These are phyloP conservation scores for Penicillium aurantiogriseum DNA, from an alignment of 2,329 filamentous ascomycete species.

Conservation along the genomic window DNA sequence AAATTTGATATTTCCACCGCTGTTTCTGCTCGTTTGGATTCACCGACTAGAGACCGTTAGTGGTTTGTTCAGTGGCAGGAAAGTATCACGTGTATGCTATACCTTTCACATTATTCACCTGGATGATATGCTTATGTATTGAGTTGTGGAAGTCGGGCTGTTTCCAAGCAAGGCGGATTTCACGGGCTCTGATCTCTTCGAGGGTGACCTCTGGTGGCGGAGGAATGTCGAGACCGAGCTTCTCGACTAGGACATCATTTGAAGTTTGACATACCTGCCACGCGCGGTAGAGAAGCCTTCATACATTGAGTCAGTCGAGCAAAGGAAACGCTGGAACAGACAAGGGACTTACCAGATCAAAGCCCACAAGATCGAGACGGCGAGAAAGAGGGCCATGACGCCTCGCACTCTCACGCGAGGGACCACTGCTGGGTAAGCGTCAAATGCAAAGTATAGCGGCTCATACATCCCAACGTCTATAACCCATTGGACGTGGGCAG, in stretches of 20 bases:
- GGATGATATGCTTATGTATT: slow-evolving; percentile 83
- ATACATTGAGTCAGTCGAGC: slow-evolving; percentile 1
- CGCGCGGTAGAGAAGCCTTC: slow-evolving; percentile 78
- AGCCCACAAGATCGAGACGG: slow-evolving; percentile 49
- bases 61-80: background rate
- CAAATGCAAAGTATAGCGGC: slow-evolving; percentile 45
- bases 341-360: slow-evolving; percentile 46
- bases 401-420: slow-evolving; percentile 49
- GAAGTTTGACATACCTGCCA: slow-evolving; percentile 88
- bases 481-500: slow-evolving; percentile 33
- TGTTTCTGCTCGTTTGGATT: slow-evolving; percentile 75
- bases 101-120: slow-evolving; percentile 92
- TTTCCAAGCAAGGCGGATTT: slow-evolving; percentile 89
- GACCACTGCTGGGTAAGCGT: slow-evolving; percentile 47
- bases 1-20: slow-evolving; percentile 90
- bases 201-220: slow-evolving; percentile 85
- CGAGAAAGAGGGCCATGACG: slow-evolving; percentile 50
- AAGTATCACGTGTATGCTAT: slow-evolving; percentile 13
- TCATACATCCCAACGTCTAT: slow-evolving; percentile 47
- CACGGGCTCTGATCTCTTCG: slow-evolving; percentile 81
- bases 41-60: slow-evolving; percentile 63
- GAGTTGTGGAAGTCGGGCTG: slow-evolving; percentile 64
- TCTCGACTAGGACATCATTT: slow-evolving; percentile 83
- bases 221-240: slow-evolving; percentile 91
- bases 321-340: background rate